Evolutionary conservation across 2,329 filamentous ascomycete genomes (phyloP).

Genomic region (Fusarium coffeatum): DNA sequence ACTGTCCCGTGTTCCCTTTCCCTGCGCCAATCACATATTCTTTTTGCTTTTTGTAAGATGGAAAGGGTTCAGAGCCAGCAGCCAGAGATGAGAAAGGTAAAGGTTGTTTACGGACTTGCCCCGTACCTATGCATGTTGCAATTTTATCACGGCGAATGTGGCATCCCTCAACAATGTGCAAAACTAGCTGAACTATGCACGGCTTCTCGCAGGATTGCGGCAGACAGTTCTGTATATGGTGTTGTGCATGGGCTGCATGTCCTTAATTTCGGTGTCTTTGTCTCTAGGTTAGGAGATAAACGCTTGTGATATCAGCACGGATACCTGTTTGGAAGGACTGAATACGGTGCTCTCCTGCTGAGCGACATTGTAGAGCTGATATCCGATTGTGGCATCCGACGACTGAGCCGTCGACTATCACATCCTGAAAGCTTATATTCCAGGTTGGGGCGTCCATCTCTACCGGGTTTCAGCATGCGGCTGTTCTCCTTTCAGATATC

Average conservation of each 20-base stretch:
- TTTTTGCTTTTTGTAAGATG: conserved; percentile 18
- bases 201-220: conserved; percentile 1
- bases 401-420: not conserved
- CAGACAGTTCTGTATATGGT: not conserved
- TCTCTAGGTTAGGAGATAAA: not conserved
- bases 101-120: not conserved
- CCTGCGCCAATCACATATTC: conserved; percentile 2
- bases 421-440: not conserved
- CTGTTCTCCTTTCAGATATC: conserved; percentile 1
- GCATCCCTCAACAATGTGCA: conserved; percentile 12
- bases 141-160: conserved; percentile 21
- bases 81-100: conserved; percentile 9
- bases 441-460: conserved; percentile 3
- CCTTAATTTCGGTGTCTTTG: not conserved
- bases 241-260: not conserved
- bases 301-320: not conserved
- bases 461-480: not conserved
- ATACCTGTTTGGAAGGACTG: not conserved
- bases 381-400: conserved; percentile 13
- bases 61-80: not conserved
- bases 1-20: conserved; percentile 21
- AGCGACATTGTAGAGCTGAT: not conserved
- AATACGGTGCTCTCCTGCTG: not conserved
- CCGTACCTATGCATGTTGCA: conserved; percentile 19
- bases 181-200: conserved; percentile 3